Conservation (phyloP, 352 stramenopile species). For the Phytopythium aichiense region DNA sequence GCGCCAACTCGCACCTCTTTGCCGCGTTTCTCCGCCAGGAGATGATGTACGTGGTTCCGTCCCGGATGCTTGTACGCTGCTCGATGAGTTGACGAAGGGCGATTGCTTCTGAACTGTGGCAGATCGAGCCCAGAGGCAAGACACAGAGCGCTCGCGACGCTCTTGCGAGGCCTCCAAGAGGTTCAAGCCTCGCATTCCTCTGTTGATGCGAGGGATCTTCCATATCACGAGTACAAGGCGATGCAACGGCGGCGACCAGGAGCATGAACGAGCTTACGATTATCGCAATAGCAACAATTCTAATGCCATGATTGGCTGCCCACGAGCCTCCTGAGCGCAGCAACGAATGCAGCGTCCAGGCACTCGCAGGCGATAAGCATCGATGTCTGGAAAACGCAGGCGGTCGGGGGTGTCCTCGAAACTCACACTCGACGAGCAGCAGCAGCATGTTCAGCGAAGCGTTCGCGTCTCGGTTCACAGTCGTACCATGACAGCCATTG, state of each 20-base stretch:
- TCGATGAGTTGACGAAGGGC: background rate
- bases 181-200: background rate
- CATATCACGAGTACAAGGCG: constrained; percentile 10
- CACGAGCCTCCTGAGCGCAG: no score
- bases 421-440: no score
- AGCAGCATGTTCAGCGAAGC: no score
- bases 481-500: no score
- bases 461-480: no score
- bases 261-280: background rate
- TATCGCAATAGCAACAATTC: no score
- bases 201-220: background rate
- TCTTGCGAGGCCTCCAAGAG: background rate
- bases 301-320: no score
- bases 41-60: constrained; percentile 7
- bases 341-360: no score
- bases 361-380: no score
- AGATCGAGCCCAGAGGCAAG: constrained; percentile 6
- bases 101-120: background rate
- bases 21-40: constrained; percentile 4
- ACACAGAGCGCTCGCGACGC: background rate
- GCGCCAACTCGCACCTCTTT: constrained; percentile 10
- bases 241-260: background rate
- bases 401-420: no score
- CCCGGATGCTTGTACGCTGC: background rate
- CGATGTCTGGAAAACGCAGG: no score